phyloP scores from a whole-genome alignment of 2,329 filamentous ascomycete species.

The Aspergillus ruber region DNA sequence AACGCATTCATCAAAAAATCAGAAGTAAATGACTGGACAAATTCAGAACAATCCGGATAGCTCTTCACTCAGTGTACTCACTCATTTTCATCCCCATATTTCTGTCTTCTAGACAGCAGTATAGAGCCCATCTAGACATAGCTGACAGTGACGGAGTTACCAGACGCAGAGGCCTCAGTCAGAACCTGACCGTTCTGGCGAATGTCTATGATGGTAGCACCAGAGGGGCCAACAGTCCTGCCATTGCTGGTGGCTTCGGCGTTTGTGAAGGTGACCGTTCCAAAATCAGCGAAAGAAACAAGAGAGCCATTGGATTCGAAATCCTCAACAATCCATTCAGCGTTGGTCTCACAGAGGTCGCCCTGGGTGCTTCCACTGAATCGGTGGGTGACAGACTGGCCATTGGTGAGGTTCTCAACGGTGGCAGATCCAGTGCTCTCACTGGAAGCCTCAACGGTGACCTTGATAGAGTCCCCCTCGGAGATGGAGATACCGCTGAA shows the following conservation, averaged over 20 bases:
- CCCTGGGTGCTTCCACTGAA: slow-evolving; percentile 39
- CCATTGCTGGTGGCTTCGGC: slow-evolving; percentile 27
- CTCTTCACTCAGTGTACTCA: no score
- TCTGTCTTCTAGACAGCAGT: not conserved
- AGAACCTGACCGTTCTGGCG: slow-evolving; percentile 33
- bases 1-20: no score
- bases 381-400: slow-evolving; percentile 45
- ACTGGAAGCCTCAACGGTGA: slow-evolving; percentile 37
- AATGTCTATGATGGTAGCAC: slow-evolving; percentile 42
- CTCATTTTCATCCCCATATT: no score
- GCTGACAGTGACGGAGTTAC: slow-evolving; percentile 15
- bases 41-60: no score
- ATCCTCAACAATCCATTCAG: slow-evolving; percentile 52
- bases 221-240: slow-evolving; percentile 27
- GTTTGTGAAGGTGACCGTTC: slow-evolving; percentile 42
- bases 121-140: slow-evolving; percentile 14
- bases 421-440: slow-evolving; percentile 38
- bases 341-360: slow-evolving; percentile 48
- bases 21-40: no score
- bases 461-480: slow-evolving; percentile 38
- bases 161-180: slow-evolving; percentile 22
- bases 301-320: slow-evolving; percentile 33
- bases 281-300: slow-evolving; percentile 44
- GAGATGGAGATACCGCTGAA: slow-evolving; percentile 42
- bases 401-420: slow-evolving; percentile 48